Percentiles rank a stretch among this genome's conserved stretches.
phyloP scores from a whole-genome alignment of 495 filamentous ascomycete species.

The Trichoderma parareesei region DNA sequence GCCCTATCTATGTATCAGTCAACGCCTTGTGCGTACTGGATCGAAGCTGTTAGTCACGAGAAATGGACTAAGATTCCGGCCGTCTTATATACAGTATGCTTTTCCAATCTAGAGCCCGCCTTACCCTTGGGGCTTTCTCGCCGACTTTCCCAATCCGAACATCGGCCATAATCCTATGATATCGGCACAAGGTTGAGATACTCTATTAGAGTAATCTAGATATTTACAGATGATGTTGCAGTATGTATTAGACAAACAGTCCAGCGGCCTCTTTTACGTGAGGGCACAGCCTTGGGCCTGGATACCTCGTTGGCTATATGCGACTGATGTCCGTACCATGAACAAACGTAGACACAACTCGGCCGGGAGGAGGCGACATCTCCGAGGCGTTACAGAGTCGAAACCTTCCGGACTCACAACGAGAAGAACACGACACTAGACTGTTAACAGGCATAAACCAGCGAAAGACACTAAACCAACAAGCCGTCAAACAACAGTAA shows the following conservation, averaged over 20 bases:
- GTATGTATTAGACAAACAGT: not conserved
- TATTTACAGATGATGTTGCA: not conserved
- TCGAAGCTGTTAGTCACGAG: not conserved
- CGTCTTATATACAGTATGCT: not conserved
- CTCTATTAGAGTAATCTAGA: not conserved
- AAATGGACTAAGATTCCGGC: not conserved
- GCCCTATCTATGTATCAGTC: too few relatives aligned
- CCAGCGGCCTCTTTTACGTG: not conserved
- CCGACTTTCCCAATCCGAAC: conserved; percentile 3
- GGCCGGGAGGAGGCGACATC: too few relatives aligned
- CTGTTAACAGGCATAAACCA: conserved; percentile 1
- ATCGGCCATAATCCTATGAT: not conserved
- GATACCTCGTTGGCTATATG: too few relatives aligned
- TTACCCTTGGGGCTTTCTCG: not conserved
- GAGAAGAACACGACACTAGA: not conserved
- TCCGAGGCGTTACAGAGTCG: not conserved
- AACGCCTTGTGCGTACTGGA: too few relatives aligned
- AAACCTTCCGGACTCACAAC: not conserved
- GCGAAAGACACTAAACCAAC: not conserved
- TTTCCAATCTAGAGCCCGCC: not conserved
- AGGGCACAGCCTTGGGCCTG: not conserved
- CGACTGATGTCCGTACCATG: too few relatives aligned
- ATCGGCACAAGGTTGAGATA: not conserved
- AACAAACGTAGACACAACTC: too few relatives aligned
- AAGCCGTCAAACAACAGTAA: not conserved